Percentiles rank a stretch among this genome's conserved stretches.
Conservation (phyloP, 1,284 basidiomycete genomes). For the Vanrija sp. region DNA sequence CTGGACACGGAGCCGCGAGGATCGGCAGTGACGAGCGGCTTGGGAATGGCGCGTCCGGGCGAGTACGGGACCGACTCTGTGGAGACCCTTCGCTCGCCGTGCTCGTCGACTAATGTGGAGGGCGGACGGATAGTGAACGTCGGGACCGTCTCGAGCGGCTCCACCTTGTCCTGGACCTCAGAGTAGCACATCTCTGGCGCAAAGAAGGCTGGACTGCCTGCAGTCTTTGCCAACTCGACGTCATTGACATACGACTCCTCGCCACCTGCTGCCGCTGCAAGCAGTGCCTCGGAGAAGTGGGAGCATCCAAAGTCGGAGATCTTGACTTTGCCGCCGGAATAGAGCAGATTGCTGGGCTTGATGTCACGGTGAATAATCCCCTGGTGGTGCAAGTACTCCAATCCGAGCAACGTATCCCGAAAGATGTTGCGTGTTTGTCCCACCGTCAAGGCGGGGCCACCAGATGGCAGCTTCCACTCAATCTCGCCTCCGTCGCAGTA, state of each 20-base stretch:
- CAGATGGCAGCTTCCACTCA: constrained; percentile 68
- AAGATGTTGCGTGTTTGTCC: constrained; percentile 80
- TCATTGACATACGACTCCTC: constrained; percentile 65
- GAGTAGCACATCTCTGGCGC: constrained; percentile 86
- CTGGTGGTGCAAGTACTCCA: constrained; percentile 77
- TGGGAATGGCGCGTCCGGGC: not conserved
- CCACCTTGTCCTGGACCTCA: constrained; percentile 28
- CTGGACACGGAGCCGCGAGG: constrained; percentile 13
- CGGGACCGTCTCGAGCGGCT: constrained; percentile 19
- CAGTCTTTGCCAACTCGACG: constrained; percentile 84
- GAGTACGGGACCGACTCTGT: not conserved
- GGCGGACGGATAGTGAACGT: constrained; percentile 39
- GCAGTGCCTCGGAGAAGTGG: constrained; percentile 84
- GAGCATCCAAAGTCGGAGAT: constrained; percentile 98
- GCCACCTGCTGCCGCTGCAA: constrained; percentile 55
- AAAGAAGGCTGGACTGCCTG: constrained; percentile 94
- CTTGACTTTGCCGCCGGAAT: constrained; percentile 82
- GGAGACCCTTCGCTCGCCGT: constrained; percentile 1
- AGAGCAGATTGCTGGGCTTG: constrained; percentile 95
- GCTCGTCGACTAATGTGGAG: constrained; percentile 8
- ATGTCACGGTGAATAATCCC: constrained; percentile 99
- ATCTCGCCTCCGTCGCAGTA: constrained; percentile 93
- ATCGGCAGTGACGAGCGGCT: not conserved
- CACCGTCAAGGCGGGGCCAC: constrained; percentile 69
- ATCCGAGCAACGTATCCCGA: constrained; percentile 85